A percentile compares a stretch with the other conserved stretches of the same genome.
phyloP scores from a whole-genome alignment of 1,284 basidiomycete genomes.

The Boletus sp. region DNA sequence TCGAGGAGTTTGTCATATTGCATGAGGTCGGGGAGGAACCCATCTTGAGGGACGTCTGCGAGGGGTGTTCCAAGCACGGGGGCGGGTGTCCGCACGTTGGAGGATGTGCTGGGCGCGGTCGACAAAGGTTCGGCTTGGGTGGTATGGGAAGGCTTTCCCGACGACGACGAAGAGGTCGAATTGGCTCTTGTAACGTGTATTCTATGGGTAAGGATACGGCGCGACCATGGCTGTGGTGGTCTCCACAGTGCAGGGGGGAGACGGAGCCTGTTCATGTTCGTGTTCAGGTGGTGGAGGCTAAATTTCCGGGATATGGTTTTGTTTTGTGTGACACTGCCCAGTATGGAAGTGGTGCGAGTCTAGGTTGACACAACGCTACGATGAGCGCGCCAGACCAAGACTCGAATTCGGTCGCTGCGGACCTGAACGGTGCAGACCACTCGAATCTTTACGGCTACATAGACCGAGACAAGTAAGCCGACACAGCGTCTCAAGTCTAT shows the following conservation, averaged over 20 bases:
- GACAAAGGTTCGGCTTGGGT: conserved; percentile 7
- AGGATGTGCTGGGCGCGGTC: no score
- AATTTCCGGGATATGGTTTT: conserved; percentile 14
- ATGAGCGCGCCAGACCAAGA: conserved; percentile 16
- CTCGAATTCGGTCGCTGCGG: conserved; percentile 26
- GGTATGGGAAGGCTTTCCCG: conserved; percentile 1
- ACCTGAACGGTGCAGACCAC: conserved; percentile 40
- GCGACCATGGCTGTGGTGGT: conserved; percentile 11
- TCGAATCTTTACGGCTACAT: conserved; percentile 61
- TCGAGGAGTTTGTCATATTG: conserved; percentile 57
- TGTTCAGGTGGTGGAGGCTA: background rate
- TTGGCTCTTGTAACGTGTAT: conserved; percentile 12
- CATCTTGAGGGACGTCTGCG: conserved; percentile 22
- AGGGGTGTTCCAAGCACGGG: conserved; percentile 21
- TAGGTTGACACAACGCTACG: conserved; percentile 1
- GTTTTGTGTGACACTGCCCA: conserved; percentile 9
- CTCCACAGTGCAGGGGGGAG: conserved; percentile 14
- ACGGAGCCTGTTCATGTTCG: conserved; percentile 24
- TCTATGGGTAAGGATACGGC: background rate
- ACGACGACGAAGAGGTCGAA: conserved; percentile 16
- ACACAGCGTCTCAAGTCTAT: background rate
- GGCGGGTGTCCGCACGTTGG: no score
- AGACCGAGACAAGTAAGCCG: conserved; percentile 63
- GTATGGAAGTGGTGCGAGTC: conserved; percentile 20
- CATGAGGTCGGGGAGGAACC: conserved; percentile 55